These are phyloP conservation scores for Teunomyces lycoperdinae DNA, from an alignment of 805 yeast species.

Conservation along the genomic window DNA sequence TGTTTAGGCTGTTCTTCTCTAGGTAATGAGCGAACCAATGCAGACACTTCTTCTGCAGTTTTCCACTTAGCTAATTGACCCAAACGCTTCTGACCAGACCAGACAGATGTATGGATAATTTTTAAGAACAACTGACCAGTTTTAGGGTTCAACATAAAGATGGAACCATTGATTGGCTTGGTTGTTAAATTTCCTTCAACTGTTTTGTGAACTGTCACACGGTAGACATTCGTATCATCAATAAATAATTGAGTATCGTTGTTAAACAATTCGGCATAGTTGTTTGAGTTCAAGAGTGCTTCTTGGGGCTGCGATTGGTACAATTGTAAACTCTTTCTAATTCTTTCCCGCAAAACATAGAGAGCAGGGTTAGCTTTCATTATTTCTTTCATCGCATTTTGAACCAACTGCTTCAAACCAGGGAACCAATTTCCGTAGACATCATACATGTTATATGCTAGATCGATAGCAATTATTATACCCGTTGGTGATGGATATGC, in stretches of 20 bases:
- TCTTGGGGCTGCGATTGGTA: conserved; percentile 94
- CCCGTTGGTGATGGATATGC: conserved; percentile 94
- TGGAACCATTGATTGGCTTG: conserved; percentile 89
- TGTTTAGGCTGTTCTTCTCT: conserved; percentile 94
- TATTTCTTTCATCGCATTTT: conserved; percentile 87
- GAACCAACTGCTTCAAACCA: conserved; percentile 85
- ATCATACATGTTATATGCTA: conserved; percentile 94
- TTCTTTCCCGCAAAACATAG: conserved; percentile 86
- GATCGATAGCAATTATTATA: conserved; percentile 81
- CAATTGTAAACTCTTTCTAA: conserved; percentile 88
- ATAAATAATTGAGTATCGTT: conserved; percentile 80
- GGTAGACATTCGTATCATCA: conserved; percentile 91
- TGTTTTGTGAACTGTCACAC: conserved; percentile 89
- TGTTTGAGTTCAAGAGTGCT: conserved; percentile 82
- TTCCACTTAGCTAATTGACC: conserved; percentile 97
- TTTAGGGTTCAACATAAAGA: conserved; percentile 84
- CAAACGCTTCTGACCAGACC: conserved; percentile 95
- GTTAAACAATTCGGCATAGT: conserved; percentile 86
- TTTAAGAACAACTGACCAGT: conserved; percentile 88
- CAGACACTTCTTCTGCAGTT: conserved; percentile 96
- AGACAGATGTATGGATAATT: conserved; percentile 88
- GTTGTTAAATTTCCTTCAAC: conserved; percentile 91
- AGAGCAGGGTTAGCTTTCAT: conserved; percentile 95
- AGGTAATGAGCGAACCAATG: conserved; percentile 82
- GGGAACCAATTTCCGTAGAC: conserved; percentile 98